These are phyloP conservation scores for Psilocybe subaeruginosa DNA, from an alignment of 768 basidiomycete genomes.

Conservation along the genomic window DNA sequence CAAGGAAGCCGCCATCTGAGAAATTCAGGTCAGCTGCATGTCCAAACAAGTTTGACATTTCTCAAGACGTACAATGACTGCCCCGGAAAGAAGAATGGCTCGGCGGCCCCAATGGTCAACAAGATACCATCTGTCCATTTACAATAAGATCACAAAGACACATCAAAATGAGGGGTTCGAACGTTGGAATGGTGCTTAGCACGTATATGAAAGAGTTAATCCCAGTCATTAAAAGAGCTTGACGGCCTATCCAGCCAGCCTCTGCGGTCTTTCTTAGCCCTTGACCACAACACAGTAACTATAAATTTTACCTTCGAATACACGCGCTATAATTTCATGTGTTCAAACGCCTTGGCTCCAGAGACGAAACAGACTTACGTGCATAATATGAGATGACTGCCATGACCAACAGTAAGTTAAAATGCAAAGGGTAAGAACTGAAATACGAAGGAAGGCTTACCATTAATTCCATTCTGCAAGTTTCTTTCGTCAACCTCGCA, in stretches of 20 bases:
- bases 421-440: neutral
- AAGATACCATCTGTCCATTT: conserved; percentile 77
- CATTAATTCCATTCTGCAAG: conserved; percentile 90
- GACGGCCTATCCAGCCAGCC: conserved; percentile 94
- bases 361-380: conserved; percentile 52
- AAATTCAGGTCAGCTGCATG: neutral
- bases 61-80: conserved; percentile 62
- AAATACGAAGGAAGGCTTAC: conserved; percentile 41
- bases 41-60: neutral
- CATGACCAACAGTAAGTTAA: conserved; percentile 3
- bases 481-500: conserved; percentile 12
- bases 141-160: conserved; percentile 13
- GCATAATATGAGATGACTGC: conserved; percentile 94
- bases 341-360: neutral
- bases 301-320: conserved; percentile 77
- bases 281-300: neutral
- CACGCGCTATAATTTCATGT: conserved; percentile 56
- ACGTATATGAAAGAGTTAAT: conserved; percentile 87
- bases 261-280: conserved; percentile 45
- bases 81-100: conserved; percentile 84
- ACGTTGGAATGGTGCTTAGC: conserved; percentile 84
- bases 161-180: conserved; percentile 28
- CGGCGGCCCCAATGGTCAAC: conserved; percentile 92
- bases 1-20: conserved; percentile 81
- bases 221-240: conserved; percentile 95